Conservation (phyloP, 495 filamentous ascomycete genomes). For the Aspergillus avenaceus region DNA sequence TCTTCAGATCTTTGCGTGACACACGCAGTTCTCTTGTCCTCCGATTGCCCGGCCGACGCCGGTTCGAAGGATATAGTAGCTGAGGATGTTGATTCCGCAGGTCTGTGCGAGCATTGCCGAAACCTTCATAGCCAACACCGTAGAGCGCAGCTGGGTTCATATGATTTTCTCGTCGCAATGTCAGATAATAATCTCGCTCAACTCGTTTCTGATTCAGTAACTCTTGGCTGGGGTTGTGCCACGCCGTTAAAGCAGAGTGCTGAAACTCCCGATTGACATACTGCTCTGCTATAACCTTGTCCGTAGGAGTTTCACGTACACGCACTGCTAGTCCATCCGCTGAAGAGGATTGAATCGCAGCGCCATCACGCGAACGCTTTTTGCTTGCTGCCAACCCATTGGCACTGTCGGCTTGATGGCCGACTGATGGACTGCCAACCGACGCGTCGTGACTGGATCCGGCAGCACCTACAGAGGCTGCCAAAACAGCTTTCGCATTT, state of each 20-base stretch:
- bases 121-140: slow-evolving; percentile 84
- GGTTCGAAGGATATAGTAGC: slow-evolving; percentile 71
- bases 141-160: slow-evolving; percentile 58
- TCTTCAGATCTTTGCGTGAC: slow-evolving; percentile 69
- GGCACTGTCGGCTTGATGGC: slow-evolving; percentile 27
- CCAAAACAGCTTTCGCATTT: slow-evolving; percentile 53
- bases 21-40: slow-evolving; percentile 66
- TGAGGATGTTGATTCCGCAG: slow-evolving; percentile 45
- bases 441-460: slow-evolving; percentile 23
- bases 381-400: slow-evolving; percentile 45
- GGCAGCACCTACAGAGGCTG: slow-evolving; percentile 32
- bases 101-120: slow-evolving; percentile 82
- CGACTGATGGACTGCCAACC: slow-evolving; percentile 24
- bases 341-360: slow-evolving; percentile 32
- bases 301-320: slow-evolving; percentile 35
- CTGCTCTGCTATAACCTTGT: slow-evolving; percentile 65
- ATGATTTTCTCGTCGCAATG: slow-evolving; percentile 45
- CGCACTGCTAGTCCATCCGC: slow-evolving; percentile 27
- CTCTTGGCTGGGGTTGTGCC: slow-evolving; percentile 43
- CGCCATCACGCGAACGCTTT: slow-evolving; percentile 60
- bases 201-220: slow-evolving; percentile 47
- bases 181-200: slow-evolving; percentile 51
- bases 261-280: slow-evolving; percentile 74
- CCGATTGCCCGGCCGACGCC: slow-evolving; percentile 68
- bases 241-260: slow-evolving; percentile 52